These are phyloP conservation scores for Boletus pseudo-olivaceus DNA, from an alignment of 768 basidiomycete genomes.

Conservation along the genomic window DNA sequence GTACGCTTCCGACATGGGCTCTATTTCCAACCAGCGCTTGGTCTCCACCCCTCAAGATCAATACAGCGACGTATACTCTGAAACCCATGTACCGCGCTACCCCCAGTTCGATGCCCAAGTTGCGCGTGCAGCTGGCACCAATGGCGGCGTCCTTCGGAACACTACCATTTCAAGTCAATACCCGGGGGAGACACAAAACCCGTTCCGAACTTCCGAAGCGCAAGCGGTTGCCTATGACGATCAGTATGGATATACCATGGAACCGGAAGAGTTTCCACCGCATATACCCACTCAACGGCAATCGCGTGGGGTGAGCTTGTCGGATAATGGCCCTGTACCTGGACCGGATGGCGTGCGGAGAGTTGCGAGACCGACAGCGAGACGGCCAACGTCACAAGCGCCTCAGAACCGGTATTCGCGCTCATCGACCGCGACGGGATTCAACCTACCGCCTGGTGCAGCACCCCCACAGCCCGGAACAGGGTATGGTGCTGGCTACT, in stretches of 20 bases:
- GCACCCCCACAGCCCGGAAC: constrained; percentile 53
- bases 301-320: constrained; percentile 69
- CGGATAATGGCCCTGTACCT: constrained; percentile 70
- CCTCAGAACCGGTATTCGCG: constrained; percentile 70
- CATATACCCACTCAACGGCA: constrained; percentile 18
- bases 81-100: constrained; percentile 10
- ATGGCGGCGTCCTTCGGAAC: no score
- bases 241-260: constrained; percentile 31
- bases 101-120: no score
- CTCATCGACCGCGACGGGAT: constrained; percentile 39
- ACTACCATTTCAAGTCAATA: no score
- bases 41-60: constrained; percentile 37
- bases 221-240: constrained; percentile 39
- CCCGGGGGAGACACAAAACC: constrained; percentile 50
- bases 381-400: constrained; percentile 59
- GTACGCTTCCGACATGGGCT: constrained; percentile 34
- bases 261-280: no score
- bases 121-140: no score
- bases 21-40: constrained; percentile 43
- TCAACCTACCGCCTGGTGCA: constrained; percentile 69
- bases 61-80: constrained; percentile 26
- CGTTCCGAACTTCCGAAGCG: constrained; percentile 52
- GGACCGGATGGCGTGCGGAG: constrained; percentile 70
- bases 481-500: neutral
- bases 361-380: constrained; percentile 57